phyloP scores from a whole-genome alignment of 1,284 basidiomycete species.

The Ustilago nuda region DNA sequence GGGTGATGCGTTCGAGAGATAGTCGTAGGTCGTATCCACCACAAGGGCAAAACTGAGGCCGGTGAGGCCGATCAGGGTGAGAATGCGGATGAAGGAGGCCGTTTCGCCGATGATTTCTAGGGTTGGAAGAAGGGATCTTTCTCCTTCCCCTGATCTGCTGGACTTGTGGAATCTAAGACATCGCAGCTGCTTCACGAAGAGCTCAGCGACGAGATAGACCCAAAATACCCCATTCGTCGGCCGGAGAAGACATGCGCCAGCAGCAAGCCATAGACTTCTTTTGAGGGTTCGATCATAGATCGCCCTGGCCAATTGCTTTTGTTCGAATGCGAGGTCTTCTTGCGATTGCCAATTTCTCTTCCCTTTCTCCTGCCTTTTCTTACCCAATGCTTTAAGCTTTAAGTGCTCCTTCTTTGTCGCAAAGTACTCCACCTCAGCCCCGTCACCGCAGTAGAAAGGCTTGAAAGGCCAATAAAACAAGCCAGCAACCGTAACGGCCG shows the following conservation, averaged over 20 bases:
- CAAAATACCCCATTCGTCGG: constrained; percentile 89
- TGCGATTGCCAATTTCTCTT: not conserved
- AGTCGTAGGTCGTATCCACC: constrained; percentile 80
- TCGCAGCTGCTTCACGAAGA: constrained; percentile 20
- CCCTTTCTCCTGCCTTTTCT: not conserved
- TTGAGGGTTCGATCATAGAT: constrained; percentile 24
- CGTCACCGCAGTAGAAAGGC: constrained; percentile 17
- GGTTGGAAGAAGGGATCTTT: constrained; percentile 17
- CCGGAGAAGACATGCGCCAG: constrained; percentile 81
- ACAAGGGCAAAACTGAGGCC: constrained; percentile 71
- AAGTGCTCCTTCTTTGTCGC: constrained; percentile 10
- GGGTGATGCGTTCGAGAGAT: constrained; percentile 51
- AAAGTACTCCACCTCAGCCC: constrained; percentile 18
- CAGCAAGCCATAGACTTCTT: constrained; percentile 71
- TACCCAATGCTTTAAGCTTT: constrained; percentile 5
- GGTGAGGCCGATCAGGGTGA: constrained; percentile 54
- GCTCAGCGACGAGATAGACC: constrained; percentile 72
- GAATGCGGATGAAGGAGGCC: constrained; percentile 6
- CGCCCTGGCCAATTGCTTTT: constrained; percentile 9
- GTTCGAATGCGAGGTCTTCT: constrained; percentile 21
- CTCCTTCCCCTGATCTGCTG: not conserved
- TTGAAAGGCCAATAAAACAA: constrained; percentile 78
- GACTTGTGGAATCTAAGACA: not conserved
- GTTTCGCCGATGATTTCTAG: constrained; percentile 31
- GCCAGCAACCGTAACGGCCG: constrained; percentile 83